phyloP scores from a whole-genome alignment of 2,329 filamentous ascomycete genomes.

The Claviceps lovelessii region DNA sequence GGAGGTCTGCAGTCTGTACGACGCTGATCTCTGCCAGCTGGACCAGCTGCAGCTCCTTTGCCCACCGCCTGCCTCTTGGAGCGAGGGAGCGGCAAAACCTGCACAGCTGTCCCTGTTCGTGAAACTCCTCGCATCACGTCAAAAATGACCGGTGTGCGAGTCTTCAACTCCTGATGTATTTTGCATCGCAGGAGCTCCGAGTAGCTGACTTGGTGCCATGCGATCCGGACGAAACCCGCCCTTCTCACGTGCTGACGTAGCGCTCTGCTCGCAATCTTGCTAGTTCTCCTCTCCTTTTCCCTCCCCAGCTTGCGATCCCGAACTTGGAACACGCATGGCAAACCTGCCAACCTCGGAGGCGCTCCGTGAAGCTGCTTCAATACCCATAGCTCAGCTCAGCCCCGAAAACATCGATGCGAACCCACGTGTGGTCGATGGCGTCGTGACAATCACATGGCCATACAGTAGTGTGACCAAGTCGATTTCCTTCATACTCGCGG shows the following conservation, averaged over 20 bases:
- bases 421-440: slow-evolving; percentile 44
- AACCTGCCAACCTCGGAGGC: slow-evolving; percentile 10
- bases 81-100: neutral
- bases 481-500: slow-evolving; percentile 67
- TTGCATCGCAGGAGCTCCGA: neutral
- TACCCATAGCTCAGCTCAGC: slow-evolving; percentile 41
- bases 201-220: neutral
- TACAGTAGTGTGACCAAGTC: slow-evolving; percentile 65
- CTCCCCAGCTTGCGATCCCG: neutral
- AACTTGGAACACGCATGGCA: slow-evolving; percentile 10
- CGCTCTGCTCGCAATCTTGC: neutral
- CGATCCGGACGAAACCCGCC: neutral
- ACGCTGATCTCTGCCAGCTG: neutral
- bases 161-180: neutral
- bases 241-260: neutral
- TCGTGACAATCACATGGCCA: slow-evolving; percentile 80
- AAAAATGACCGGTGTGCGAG: neutral
- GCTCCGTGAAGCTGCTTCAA: slow-evolving; percentile 20
- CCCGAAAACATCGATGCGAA: slow-evolving; percentile 30
- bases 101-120: neutral
- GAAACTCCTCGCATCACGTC: neutral
- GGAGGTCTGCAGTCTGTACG: no score
- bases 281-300: neutral
- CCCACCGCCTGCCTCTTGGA: slow-evolving; percentile 2
- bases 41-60: neutral